A percentile compares a stretch with the other conserved stretches of the same genome.
Conservation (phyloP, 768 basidiomycete genomes). For the Leccinum barrowsii region DNA sequence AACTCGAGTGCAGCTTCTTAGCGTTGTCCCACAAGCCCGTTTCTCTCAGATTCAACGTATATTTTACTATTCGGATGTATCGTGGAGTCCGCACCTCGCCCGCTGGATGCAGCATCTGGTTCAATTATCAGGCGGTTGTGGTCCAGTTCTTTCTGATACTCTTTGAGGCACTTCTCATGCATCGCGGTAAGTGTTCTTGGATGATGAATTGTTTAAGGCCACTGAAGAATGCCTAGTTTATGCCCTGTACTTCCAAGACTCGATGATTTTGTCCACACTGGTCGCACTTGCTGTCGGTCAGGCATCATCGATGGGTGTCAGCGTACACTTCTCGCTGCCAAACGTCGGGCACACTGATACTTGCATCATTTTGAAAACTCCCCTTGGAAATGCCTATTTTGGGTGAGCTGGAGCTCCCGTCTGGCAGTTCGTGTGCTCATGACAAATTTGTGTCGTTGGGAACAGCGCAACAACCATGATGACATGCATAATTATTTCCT, state of each 20-base stretch:
- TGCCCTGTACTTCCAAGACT: conserved; percentile 10
- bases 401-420: conserved; percentile 7
- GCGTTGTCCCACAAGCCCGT: background rate
- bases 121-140: conserved; percentile 10
- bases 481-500: conserved; percentile 6
- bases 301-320: conserved; percentile 15
- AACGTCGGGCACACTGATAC: conserved; percentile 5
- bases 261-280: conserved; percentile 7
- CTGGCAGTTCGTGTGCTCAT: background rate
- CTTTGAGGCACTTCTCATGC: conserved; percentile 17
- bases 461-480: conserved; percentile 18
- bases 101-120: conserved; percentile 16
- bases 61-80: conserved; percentile 17
- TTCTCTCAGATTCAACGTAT: conserved; percentile 20
- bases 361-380: conserved; percentile 11
- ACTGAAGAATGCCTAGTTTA: conserved; percentile 11
- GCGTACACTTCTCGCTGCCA: conserved; percentile 8
- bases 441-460: background rate
- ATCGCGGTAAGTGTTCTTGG: conserved; percentile 8
- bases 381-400: conserved; percentile 15
- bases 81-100: conserved; percentile 3
- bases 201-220: background rate
- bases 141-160: conserved; percentile 12
- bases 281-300: conserved; percentile 9
- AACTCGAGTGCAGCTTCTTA: background rate